Evolutionary conservation across 805 yeast species (phyloP).

Genomic region (Candida xyloterini): DNA sequence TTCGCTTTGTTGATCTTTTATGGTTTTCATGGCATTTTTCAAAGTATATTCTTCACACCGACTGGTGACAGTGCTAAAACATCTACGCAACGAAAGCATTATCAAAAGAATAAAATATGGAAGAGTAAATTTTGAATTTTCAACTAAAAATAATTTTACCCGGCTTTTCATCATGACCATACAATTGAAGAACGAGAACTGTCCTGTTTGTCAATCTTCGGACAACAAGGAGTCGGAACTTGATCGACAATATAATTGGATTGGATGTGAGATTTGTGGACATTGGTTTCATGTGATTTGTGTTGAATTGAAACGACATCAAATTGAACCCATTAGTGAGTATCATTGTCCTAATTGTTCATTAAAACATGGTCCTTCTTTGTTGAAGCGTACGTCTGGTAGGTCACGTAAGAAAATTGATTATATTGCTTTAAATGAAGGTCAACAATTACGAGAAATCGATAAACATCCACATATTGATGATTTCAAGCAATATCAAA

Average conservation of each 20-base stretch:
- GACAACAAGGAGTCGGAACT: constrained; percentile 4
- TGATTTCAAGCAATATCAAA: constrained; percentile 31
- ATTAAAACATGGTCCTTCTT: constrained; percentile 45
- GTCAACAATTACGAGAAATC: constrained; percentile 49
- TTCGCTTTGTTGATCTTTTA: constrained; percentile 21
- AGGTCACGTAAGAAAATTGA: constrained; percentile 60
- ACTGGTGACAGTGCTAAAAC: constrained; percentile 11
- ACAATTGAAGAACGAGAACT: constrained; percentile 13
- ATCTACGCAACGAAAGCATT: constrained; percentile 10
- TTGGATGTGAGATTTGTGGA: constrained; percentile 53
- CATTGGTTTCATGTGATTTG: constrained; percentile 58
- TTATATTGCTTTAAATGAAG: constrained; percentile 76
- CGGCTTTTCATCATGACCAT: constrained; percentile 4
- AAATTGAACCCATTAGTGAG: constrained; percentile 38
- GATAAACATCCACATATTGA: constrained; percentile 59
- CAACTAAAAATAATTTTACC: constrained; percentile 7
- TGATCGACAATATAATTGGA: constrained; percentile 37
- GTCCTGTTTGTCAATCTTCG: constrained; percentile 21
- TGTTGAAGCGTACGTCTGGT: constrained; percentile 49
- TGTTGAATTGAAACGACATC: constrained; percentile 35
- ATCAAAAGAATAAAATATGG: background rate
- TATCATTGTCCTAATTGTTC: constrained; percentile 58
- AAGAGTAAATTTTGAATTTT: background rate
- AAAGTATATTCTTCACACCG: constrained; percentile 14
- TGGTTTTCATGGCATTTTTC: constrained; percentile 20